Evolutionary conservation across 2,329 filamentous ascomycete species (phyloP), one percentile per base, ranked within the genome.

Genomic region (Paracoccidioides lutzii): DNA sequence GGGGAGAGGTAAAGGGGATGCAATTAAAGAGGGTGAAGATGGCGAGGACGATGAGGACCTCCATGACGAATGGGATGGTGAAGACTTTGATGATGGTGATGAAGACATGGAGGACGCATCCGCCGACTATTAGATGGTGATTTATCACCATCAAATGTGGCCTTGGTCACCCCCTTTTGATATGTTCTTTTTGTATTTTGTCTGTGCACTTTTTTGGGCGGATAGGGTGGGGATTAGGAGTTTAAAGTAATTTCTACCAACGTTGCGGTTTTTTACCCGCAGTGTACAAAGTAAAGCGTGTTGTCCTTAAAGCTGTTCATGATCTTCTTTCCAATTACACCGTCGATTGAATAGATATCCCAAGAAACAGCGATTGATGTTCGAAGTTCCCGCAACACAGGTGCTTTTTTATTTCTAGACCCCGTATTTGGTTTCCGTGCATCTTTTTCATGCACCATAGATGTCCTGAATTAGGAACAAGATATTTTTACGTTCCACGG

Each of bases 61-160:
- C 48, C 76, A 78, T 42, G 77, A 77, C 43, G 72, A 75, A 61
- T 77, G 78, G 66, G 75, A 79, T 60, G 78, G 72, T 57, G 75
- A 79, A 58, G 76, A 76, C 55, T 73, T 73, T 45, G 74, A 72
- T 10, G 74, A 72, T 28, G 75, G 73, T 6, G 67, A 69, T 46
- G 72, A 75, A 43, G 71, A 75, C 6, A 46, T 53, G 43, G 55
- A 54, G 22, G 52, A 54, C 10, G 49, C 38, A 15, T 28, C 49
- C 32, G 49, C 37, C 32, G 51, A 50, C 9, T 44, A 42, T 44
- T 53, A 53, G 30, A 35, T 9, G 32, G 14, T 2, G 32, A n/a
- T 15, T 15, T 37, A 8, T 38, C n/a, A n/a, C 9, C n/a, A 14
- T n/a, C 37, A 37, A 4, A 49, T 49, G 3, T 14, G 7, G 5